These are phyloP conservation scores for Mycena pura DNA, from an alignment of 768 basidiomycete genomes.

Conservation along the genomic window DNA sequence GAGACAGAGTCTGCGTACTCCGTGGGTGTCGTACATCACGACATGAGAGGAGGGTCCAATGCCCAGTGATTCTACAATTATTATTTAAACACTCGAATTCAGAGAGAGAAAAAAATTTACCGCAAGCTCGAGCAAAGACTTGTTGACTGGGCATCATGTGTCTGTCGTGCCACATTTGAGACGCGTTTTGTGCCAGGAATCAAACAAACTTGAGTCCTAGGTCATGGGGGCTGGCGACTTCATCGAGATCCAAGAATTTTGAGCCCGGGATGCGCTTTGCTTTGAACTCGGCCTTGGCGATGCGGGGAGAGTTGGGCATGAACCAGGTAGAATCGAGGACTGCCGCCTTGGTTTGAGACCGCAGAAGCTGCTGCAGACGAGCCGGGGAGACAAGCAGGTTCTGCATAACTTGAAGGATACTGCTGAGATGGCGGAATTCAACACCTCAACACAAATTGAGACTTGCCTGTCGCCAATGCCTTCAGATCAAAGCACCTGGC, in stretches of 20 bases:
- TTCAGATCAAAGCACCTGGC: slow-evolving; percentile 95
- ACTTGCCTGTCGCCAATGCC: slow-evolving; percentile 65
- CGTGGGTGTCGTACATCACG: slow-evolving; percentile 88
- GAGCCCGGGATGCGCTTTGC: slow-evolving; percentile 73
- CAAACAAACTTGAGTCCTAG: slow-evolving; percentile 66
- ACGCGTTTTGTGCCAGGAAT: not conserved
- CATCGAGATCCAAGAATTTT: slow-evolving; percentile 80
- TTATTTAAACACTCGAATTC: not conserved
- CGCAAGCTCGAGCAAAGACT: slow-evolving; percentile 79
- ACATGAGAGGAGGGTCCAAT: slow-evolving; percentile 80
- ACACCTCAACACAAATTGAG: slow-evolving; percentile 31
- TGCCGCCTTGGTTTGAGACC: slow-evolving; percentile 40
- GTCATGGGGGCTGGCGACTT: slow-evolving; percentile 74
- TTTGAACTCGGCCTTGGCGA: slow-evolving; percentile 71
- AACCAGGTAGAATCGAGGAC: slow-evolving; percentile 88
- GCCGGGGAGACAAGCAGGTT: slow-evolving; percentile 59
- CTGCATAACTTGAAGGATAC: too few relatives aligned
- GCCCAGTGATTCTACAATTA: slow-evolving; percentile 63
- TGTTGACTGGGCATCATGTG: slow-evolving; percentile 90
- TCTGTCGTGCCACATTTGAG: not conserved
- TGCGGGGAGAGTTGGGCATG: slow-evolving; percentile 88
- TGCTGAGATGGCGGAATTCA: slow-evolving; percentile 6
- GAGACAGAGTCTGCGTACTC: too few relatives aligned
- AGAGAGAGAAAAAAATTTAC: slow-evolving; percentile 45
- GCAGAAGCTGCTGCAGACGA: slow-evolving; percentile 46